These are phyloP conservation scores for Penicillium steckii DNA, from an alignment of 495 filamentous ascomycete species.

Conservation along the genomic window DNA sequence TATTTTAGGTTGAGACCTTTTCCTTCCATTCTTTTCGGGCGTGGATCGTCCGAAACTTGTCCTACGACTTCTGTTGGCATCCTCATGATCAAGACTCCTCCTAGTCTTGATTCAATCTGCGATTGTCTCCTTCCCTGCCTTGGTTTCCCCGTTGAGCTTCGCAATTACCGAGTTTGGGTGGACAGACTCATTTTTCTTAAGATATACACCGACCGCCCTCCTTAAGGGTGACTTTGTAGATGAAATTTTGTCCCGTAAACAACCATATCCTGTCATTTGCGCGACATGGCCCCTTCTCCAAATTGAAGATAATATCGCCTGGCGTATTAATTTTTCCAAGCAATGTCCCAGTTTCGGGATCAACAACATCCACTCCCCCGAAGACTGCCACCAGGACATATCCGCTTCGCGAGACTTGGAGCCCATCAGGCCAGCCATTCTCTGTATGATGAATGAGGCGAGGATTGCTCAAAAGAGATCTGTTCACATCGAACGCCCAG, in stretches of 20 bases:
- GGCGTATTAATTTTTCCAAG: conserved; percentile 14
- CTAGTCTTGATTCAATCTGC: too few species aligned
- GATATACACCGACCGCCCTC: too few species aligned
- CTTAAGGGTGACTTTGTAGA: conserved; percentile 9
- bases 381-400: conserved; percentile 10
- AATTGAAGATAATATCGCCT: conserved; percentile 14
- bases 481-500: conserved; percentile 15
- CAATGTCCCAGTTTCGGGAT: conserved; percentile 2
- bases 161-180: too few species aligned
- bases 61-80: too few species aligned
- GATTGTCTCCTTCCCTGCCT: too few species aligned
- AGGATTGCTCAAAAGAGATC: conserved; percentile 6
- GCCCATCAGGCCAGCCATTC: conserved; percentile 15
- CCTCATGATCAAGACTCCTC: too few species aligned
- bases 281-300: conserved; percentile 7
- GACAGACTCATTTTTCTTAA: too few species aligned
- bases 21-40: too few species aligned
- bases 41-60: too few species aligned
- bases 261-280: conserved; percentile 10
- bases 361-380: conserved; percentile 14
- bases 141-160: too few species aligned
- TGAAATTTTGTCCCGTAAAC: conserved; percentile 8
- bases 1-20: too few species aligned
- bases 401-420: conserved; percentile 11
- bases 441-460: conserved; percentile 7